Percentiles rank a stretch among this genome's conserved stretches.
phyloP scores from a whole-genome alignment of 805 yeast genomes.

The Komagataella mondaviorum region DNA sequence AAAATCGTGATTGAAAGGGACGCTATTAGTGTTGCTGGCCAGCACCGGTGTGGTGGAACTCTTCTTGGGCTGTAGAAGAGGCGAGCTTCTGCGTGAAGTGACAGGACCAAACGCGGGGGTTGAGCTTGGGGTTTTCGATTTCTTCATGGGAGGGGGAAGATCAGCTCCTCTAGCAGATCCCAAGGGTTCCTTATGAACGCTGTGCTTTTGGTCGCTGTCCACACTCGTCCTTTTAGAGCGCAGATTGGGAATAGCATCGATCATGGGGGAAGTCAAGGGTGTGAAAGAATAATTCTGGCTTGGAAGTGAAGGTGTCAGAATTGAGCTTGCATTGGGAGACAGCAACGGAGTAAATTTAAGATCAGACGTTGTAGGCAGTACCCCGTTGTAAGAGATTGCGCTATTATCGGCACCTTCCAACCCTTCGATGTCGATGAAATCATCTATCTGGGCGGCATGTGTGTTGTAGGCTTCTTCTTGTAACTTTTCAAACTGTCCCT shows the following conservation, averaged over 20 bases:
- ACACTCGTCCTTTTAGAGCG: constrained; percentile 6
- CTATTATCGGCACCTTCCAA: not conserved
- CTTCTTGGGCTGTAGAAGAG: not conserved
- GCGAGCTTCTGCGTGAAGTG: not conserved
- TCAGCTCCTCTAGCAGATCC: constrained; percentile 13
- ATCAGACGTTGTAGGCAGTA: not conserved
- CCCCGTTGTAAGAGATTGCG: not conserved
- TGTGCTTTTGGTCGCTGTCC: not conserved
- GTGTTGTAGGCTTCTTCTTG: not conserved
- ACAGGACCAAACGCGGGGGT: not conserved
- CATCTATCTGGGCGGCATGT: not conserved
- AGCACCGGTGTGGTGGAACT: not conserved
- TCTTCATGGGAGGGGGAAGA: not conserved
- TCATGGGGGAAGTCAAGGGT: constrained; percentile 59
- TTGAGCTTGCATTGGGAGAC: constrained; percentile 37
- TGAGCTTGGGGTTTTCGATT: not conserved
- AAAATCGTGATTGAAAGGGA: constrained; percentile 1
- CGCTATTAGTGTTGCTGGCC: not conserved
- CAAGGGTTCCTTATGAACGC: constrained; percentile 3
- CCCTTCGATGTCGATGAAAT: not conserved
- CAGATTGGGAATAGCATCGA: constrained; percentile 21
- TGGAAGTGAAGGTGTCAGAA: constrained; percentile 26
- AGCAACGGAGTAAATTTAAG: constrained; percentile 52
- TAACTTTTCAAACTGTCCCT: not conserved
- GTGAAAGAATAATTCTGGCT: constrained; percentile 13